Evolutionary conservation across 352 stramenopile genomes (phyloP), one percentile per base, ranked within the genome.

Genomic region (Globisporangium uncinulatum): DNA sequence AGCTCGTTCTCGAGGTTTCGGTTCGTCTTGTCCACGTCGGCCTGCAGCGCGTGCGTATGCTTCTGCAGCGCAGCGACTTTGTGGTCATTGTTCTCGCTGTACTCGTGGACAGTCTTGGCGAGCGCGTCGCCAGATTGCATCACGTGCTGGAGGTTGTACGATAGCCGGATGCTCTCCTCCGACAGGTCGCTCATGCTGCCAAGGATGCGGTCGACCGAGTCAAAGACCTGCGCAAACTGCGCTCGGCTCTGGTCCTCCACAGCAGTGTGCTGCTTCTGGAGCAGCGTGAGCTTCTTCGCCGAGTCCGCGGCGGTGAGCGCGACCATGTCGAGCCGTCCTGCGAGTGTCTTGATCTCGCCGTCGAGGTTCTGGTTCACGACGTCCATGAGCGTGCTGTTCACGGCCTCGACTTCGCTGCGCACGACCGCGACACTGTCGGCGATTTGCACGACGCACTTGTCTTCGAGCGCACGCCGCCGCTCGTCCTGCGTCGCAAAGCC

Each of bases 101-200:
- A 87, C 11, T 75, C 65, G 5, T 69, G 67, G 17, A 86, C 59
- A 47, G 85, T 74, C 46, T 59, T 67, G 14, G 70, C 73, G 19
- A 90, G 62, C 8, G 68, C 64, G 19, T 82, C 74, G 0, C 66
- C 69, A 11, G 58, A 76, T 19, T 85, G 73, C 31, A 84, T 78
- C 0, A 69, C 62, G 31, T 85, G 73, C 51, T 87, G 75, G 7
- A 90, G 53, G n/a, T 74, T 83, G 69, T 83, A 88, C 19, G 78
- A 78, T 2, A 86, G 47, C 14, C 77, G 74, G 43, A 90, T 86
- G 31, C 78, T 90, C 45, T 90, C 80, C 57, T 90, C 80, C 0
- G 80, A 90, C 19, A 90, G 51, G 0, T 56, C 79, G 57, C 80
- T 90, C 67, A 89, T 77, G 53, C 70, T 90, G 15, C 72, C 57